These are phyloP conservation scores for Venturia pyrina DNA, from an alignment of 2,329 filamentous ascomycete species.

Conservation along the genomic window DNA sequence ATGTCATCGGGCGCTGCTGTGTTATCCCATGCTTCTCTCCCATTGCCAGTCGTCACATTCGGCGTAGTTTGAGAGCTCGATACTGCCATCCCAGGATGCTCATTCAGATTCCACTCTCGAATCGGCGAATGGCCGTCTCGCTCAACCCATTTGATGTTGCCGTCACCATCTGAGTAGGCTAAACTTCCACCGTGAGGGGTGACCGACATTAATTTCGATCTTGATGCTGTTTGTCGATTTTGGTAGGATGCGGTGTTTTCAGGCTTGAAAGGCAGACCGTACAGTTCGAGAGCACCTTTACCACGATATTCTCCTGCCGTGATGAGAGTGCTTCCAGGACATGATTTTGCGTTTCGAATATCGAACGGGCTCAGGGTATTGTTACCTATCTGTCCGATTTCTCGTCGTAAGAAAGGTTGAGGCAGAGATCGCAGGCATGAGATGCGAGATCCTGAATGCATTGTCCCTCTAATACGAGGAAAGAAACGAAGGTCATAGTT, in stretches of 20 bases:
- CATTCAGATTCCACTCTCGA: slow-evolving; percentile 48
- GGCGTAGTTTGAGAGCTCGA: background rate
- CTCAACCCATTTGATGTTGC: slow-evolving; percentile 83
- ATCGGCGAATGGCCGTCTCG: slow-evolving; percentile 58
- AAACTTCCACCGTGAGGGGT: slow-evolving; percentile 72
- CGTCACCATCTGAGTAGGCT: slow-evolving; percentile 74
- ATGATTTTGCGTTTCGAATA: slow-evolving; percentile 44
- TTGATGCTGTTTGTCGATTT: slow-evolving; percentile 75
- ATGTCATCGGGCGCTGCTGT: slow-evolving; percentile 49
- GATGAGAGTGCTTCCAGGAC: slow-evolving; percentile 55
- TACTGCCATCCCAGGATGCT: background rate
- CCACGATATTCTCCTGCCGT: slow-evolving; percentile 86
- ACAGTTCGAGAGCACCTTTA: slow-evolving; percentile 83
- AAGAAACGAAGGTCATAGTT: slow-evolving; percentile 85
- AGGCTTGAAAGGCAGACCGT: slow-evolving; percentile 44
- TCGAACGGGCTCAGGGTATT: slow-evolving; percentile 47
- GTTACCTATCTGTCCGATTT: slow-evolving; percentile 46
- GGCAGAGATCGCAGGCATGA: slow-evolving; percentile 63
- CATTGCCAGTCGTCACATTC: slow-evolving; percentile 4
- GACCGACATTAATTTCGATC: slow-evolving; percentile 72
- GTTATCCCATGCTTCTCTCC: slow-evolving; percentile 10
- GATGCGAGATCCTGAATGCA: slow-evolving; percentile 74
- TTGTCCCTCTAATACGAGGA: slow-evolving; percentile 62
- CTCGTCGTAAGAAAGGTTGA: slow-evolving; percentile 54
- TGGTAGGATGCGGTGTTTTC: slow-evolving; percentile 32